phyloP scores from a whole-genome alignment of 2,329 filamentous ascomycete genomes.

The Plectosphaerella sp. region DNA sequence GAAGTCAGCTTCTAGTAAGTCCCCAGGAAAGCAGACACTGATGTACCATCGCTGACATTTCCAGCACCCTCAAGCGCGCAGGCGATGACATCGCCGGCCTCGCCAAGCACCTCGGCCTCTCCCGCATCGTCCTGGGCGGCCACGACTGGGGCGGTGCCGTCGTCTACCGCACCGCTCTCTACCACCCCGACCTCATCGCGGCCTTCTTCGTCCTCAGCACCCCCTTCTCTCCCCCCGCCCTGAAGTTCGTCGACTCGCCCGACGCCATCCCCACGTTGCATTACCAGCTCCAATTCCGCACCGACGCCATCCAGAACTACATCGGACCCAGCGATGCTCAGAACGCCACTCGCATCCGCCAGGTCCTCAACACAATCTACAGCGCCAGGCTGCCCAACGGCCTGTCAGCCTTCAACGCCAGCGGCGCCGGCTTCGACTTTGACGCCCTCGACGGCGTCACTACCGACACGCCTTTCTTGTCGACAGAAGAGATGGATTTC shows the following conservation, averaged over 20 bases:
- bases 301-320: constrained; percentile 41
- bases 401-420: no score
- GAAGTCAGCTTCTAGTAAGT: constrained; percentile 6
- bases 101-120: constrained; percentile 42
- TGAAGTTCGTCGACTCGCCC: constrained; percentile 48
- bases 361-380: constrained; percentile 64
- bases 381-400: constrained; percentile 54
- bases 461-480: constrained; percentile 51
- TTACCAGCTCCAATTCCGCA: constrained; percentile 72
- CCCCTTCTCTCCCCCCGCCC: constrained; percentile 54
- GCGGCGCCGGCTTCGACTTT: constrained; percentile 43
- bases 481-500: constrained; percentile 67
- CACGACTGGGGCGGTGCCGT: constrained; percentile 80
- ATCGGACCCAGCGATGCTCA: constrained; percentile 31
- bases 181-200: constrained; percentile 61
- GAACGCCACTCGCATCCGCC: constrained; percentile 52
- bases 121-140: constrained; percentile 66
- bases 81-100: constrained; percentile 69
- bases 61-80: constrained; percentile 59
- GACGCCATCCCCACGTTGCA: constrained; percentile 54
- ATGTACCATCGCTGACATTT: constrained; percentile 24
- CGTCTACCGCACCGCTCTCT: constrained; percentile 65
- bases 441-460: constrained; percentile 49
- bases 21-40: no score
- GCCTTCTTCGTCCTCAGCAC: constrained; percentile 72